phyloP scores from a whole-genome alignment of 2,329 filamentous ascomycete genomes.

The Alternaria triticimaculans region DNA sequence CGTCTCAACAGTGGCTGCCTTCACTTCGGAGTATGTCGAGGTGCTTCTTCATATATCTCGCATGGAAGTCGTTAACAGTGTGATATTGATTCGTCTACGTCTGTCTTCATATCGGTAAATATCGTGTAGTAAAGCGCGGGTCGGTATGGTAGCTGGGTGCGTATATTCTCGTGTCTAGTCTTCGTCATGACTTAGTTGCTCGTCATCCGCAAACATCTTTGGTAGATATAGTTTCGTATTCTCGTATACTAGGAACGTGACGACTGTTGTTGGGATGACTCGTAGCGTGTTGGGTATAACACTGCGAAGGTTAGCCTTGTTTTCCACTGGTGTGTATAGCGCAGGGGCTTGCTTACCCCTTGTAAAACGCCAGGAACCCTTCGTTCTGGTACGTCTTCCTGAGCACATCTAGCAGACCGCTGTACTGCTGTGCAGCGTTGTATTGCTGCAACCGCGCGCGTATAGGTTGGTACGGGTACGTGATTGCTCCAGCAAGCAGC shows the following conservation, averaged over 20 bases:
- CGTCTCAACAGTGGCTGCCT: background rate
- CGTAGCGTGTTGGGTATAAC: conserved; percentile 88
- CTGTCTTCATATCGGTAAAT: background rate
- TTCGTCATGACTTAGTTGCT: conserved; percentile 39
- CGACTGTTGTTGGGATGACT: conserved; percentile 92
- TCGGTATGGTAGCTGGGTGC: background rate
- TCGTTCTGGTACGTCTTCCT: conserved; percentile 78
- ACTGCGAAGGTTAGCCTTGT: conserved; percentile 7
- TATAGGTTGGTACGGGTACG: conserved; percentile 95
- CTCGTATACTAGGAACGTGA: conserved; percentile 97
- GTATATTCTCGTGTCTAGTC: conserved; percentile 23
- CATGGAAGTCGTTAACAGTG: background rate
- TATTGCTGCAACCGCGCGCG: conserved; percentile 89
- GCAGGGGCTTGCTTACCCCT: conserved; percentile 61
- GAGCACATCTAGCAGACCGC: conserved; percentile 74
- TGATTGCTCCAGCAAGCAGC: conserved; percentile 84
- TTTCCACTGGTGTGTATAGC: background rate
- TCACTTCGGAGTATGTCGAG: background rate
- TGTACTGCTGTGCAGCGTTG: conserved; percentile 76
- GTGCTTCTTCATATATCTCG: background rate
- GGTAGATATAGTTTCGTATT: conserved; percentile 79
- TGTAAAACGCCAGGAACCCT: conserved; percentile 85
- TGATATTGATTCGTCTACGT: background rate
- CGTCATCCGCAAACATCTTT: conserved; percentile 47
- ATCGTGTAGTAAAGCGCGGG: background rate